phyloP scores from a whole-genome alignment of 2,329 filamentous ascomycete species.

The Xylaria sp. region DNA sequence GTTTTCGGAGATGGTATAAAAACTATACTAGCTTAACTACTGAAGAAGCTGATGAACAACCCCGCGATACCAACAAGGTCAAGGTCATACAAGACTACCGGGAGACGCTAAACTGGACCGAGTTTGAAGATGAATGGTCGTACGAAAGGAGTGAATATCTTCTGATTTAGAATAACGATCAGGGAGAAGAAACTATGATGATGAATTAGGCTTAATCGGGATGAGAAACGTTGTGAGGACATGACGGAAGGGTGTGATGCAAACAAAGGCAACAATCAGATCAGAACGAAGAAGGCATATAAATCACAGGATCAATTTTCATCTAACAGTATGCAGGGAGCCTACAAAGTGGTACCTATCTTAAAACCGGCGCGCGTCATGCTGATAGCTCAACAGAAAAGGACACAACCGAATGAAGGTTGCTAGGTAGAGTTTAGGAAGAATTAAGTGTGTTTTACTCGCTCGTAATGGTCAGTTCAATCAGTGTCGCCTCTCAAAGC shows the following conservation, averaged over 20 bases:
- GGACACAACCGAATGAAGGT: neutral
- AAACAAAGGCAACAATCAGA: neutral
- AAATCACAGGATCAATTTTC: neutral
- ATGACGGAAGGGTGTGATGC: neutral
- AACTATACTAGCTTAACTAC: neutral
- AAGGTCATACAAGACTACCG: neutral
- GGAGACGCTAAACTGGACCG: too few species aligned
- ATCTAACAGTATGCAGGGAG: neutral
- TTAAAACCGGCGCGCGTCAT: too few species aligned
- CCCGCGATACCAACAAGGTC: neutral
- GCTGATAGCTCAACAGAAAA: neutral
- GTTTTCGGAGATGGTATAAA: neutral
- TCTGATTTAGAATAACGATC: neutral
- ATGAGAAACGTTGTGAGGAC: neutral
- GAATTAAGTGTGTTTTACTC: neutral
- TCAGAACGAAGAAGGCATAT: neutral
- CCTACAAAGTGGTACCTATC: too few species aligned
- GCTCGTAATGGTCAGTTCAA: neutral
- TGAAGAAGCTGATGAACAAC: neutral
- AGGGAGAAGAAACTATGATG: neutral
- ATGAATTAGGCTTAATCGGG: neutral
- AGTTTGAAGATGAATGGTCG: neutral
- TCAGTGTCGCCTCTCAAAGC: neutral
- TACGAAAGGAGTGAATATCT: too few species aligned
- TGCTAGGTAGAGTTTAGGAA: neutral